A percentile compares a stretch with the other conserved stretches of the same genome.
Conservation (phyloP, 2,329 filamentous ascomycete genomes). For the Penicillium sp. region DNA sequence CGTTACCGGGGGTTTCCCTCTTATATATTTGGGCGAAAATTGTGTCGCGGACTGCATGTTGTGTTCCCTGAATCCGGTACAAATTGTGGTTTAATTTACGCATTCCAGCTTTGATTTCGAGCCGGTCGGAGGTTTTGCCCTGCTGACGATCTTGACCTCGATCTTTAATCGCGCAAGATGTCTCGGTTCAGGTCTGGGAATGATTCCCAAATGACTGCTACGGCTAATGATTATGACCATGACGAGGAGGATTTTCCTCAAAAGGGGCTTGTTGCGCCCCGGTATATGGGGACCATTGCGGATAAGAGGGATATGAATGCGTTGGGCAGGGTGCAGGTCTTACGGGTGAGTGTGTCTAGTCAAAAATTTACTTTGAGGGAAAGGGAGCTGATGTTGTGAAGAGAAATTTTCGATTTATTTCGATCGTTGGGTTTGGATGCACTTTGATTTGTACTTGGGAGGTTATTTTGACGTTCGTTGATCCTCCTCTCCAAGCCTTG, state of each 20-base stretch:
- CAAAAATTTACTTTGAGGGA: not conserved
- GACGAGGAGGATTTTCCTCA: constrained; percentile 20
- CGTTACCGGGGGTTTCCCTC: not conserved
- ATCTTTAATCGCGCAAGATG: constrained; percentile 7
- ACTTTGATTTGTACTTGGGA: constrained; percentile 47
- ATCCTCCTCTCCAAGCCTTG: not conserved
- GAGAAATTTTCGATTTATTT: constrained; percentile 47
- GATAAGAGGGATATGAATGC: constrained; percentile 40
- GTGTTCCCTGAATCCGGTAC: not conserved
- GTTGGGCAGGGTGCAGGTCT: constrained; percentile 39
- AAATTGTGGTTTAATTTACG: not conserved
- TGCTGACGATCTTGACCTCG: not conserved
- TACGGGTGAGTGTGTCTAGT: constrained; percentile 28
- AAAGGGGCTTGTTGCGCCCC: constrained; percentile 32
- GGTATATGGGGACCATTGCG: constrained; percentile 38
- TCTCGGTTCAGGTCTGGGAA: constrained; percentile 5
- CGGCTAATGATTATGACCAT: constrained; percentile 1
- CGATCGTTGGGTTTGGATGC: constrained; percentile 46
- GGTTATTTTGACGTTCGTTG: constrained; percentile 39
- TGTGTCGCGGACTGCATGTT: not conserved
- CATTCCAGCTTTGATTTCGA: not conserved
- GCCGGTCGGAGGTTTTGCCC: not conserved
- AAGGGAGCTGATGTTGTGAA: constrained; percentile 16
- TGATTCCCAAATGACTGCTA: constrained; percentile 16
- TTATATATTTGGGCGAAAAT: not conserved